A percentile compares a stretch with the other conserved stretches of the same genome.
Conservation (phyloP, 352 stramenopile genomes). For the Globisporangium okanoganense region DNA sequence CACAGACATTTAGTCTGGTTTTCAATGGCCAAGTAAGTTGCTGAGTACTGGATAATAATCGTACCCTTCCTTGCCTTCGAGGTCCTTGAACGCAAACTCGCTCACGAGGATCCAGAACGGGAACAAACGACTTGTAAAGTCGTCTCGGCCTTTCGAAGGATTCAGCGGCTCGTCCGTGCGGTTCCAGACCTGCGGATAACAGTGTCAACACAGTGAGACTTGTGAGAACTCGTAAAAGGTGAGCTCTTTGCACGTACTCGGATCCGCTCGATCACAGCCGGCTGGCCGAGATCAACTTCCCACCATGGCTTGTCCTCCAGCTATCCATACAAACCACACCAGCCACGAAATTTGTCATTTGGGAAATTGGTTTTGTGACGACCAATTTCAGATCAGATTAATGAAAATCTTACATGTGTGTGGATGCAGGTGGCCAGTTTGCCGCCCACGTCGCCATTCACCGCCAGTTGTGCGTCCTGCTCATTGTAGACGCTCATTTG, state of each 20-base stretch:
- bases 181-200: constrained; percentile 73
- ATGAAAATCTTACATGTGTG: constrained; percentile 62
- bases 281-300: constrained; percentile 89
- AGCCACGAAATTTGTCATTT: constrained; percentile 6
- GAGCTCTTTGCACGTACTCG: constrained; percentile 27
- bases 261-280: constrained; percentile 74
- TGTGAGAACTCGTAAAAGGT: neutral
- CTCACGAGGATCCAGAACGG: constrained; percentile 93
- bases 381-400: neutral
- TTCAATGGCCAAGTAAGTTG: too few species aligned
- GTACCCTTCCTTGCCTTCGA: constrained; percentile 73
- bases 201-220: neutral
- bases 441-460: constrained; percentile 78
- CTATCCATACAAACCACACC: constrained; percentile 14
- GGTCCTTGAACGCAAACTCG: constrained; percentile 80
- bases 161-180: constrained; percentile 86
- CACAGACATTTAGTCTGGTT: neutral
- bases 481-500: constrained; percentile 92
- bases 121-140: constrained; percentile 85
- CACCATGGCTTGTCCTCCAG: constrained; percentile 92
- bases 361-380: neutral
- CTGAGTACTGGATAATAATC: neutral
- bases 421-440: constrained; percentile 75
- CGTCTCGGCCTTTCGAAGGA: constrained; percentile 52
- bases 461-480: constrained; percentile 68